These are phyloP conservation scores for Silene uniflora DNA, from an alignment of 148 eudicot genomes.

Conservation along the genomic window DNA sequence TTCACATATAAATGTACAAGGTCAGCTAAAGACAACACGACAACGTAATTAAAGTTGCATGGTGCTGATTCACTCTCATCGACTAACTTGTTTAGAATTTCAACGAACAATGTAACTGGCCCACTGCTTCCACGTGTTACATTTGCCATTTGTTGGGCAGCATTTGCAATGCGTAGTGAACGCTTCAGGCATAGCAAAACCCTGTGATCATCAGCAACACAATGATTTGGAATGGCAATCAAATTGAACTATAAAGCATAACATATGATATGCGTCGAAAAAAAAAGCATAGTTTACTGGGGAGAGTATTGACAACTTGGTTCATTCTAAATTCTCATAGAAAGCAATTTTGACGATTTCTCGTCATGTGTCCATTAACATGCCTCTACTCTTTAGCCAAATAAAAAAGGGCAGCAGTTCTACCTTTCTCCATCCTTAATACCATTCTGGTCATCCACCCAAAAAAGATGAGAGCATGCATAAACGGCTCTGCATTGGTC, in stretches of 20 bases:
- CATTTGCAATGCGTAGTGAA: constrained; percentile 92
- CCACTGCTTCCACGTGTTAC: constrained; percentile 98
- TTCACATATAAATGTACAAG: constrained; percentile 1
- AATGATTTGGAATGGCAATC: constrained; percentile 5
- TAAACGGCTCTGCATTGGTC: constrained; percentile 99
- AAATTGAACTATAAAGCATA: not conserved
- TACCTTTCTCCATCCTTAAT: constrained; percentile 99
- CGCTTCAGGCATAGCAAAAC: constrained; percentile 93
- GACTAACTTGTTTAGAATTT: constrained; percentile 92
- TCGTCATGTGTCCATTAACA: not conserved
- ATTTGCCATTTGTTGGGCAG: constrained; percentile 96
- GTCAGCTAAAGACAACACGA: not conserved
- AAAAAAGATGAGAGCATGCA: constrained; percentile 97
- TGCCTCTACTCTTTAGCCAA: not conserved
- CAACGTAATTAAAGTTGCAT: not conserved
- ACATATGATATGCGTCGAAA: not conserved
- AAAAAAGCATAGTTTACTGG: not conserved
- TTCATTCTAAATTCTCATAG: not conserved
- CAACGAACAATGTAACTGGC: constrained; percentile 86
- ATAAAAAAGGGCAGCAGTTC: not conserved
- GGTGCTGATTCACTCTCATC: not conserved
- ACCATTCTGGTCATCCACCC: constrained; percentile 95
- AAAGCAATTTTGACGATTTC: not conserved
- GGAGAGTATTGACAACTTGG: not conserved
- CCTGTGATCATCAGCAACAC: constrained; percentile 36